phyloP scores from a whole-genome alignment of 2,329 filamentous ascomycete genomes.

The Eutypella sp. region DNA sequence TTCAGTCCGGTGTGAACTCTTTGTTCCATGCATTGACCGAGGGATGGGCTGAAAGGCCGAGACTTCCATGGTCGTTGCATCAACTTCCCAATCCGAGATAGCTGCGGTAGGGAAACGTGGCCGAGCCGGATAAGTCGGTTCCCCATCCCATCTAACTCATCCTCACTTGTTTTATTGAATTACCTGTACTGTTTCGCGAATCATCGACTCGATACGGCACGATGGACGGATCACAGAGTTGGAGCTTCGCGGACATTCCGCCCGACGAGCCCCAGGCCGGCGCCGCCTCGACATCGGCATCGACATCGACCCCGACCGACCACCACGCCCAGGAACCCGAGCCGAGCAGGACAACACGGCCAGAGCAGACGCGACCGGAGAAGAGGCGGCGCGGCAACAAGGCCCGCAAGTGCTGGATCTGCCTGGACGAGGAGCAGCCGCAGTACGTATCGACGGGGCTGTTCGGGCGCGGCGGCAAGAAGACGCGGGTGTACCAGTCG shows the following conservation, averaged over 20 bases:
- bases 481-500: constrained; percentile 64
- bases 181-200: no score
- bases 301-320: background rate
- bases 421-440: constrained; percentile 62
- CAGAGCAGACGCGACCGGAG: background rate
- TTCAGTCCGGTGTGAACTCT: no score
- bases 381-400: background rate
- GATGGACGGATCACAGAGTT: background rate
- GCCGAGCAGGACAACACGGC: background rate
- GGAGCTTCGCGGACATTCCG: background rate
- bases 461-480: constrained; percentile 22
- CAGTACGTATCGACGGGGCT: constrained; percentile 33
- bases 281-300: constrained; percentile 24
- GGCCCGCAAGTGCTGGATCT: constrained; percentile 70
- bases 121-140: background rate
- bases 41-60: no score
- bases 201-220: no score
- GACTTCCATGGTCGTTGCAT: background rate
- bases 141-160: background rate
- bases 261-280: constrained; percentile 11
- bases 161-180: background rate
- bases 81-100: background rate
- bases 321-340: background rate
- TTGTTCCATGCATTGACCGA: background rate
- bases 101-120: no score